Conservation (phyloP, 2,329 filamentous ascomycete genomes). For the Trichoderma oligosporum region DNA sequence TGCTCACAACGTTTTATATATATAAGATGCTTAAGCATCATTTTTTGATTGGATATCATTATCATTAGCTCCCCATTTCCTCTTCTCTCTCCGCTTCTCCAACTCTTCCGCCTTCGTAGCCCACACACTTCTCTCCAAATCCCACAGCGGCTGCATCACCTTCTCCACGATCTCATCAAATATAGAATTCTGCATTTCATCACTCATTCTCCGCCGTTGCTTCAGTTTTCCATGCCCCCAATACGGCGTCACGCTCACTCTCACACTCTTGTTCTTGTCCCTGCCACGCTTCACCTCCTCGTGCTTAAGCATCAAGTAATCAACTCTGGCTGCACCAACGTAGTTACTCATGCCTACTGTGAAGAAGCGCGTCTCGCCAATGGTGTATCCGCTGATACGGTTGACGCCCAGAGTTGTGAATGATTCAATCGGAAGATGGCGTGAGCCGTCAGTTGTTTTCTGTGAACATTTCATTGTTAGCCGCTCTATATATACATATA, state of each 20-base stretch:
- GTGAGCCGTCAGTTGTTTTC: conserved; percentile 27
- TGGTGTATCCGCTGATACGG: not conserved
- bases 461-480: conserved; percentile 4
- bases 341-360: conserved; percentile 26
- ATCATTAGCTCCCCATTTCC: not conserved
- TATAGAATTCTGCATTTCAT: not conserved
- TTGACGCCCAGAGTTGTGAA: conserved; percentile 20
- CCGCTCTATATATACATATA: not conserved
- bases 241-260: not conserved
- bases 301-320: conserved; percentile 16
- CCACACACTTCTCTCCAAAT: conserved; percentile 71
- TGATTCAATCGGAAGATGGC: conserved; percentile 27
- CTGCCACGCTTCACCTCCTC: not conserved
- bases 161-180: conserved; percentile 43
- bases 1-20: too few relatives aligned
- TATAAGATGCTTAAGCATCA: not conserved
- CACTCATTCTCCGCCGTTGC: conserved; percentile 42
- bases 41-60: not conserved
- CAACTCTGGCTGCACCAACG: conserved; percentile 22
- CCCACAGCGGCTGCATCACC: conserved; percentile 57
- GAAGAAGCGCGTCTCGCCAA: conserved; percentile 23
- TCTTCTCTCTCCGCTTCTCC: not conserved
- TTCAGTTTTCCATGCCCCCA: conserved; percentile 19
- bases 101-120: conserved; percentile 13
- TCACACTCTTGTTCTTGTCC: not conserved